Percentiles rank a stretch among this genome's conserved stretches.
phyloP scores from a whole-genome alignment of 768 basidiomycete genomes.

The Hericium coralloides region DNA sequence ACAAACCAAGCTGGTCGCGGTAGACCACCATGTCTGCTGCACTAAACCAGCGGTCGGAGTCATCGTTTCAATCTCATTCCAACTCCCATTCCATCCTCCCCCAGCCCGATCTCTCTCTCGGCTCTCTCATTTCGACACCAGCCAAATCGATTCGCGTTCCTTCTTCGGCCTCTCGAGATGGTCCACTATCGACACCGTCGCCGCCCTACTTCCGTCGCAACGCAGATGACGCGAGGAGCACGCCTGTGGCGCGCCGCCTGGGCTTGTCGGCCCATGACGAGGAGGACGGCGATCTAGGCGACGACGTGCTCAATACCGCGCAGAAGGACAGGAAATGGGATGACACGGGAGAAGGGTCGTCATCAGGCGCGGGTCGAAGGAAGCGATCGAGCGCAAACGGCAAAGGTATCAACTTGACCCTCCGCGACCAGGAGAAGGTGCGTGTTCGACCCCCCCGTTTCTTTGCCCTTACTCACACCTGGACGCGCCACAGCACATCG shows the following conservation, averaged over 20 bases:
- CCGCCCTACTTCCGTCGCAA: constrained; percentile 12
- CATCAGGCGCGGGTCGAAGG: constrained; percentile 36
- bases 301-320: constrained; percentile 9
- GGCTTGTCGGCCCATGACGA: constrained; percentile 7
- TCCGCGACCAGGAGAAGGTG: constrained; percentile 96
- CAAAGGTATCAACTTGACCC: constrained; percentile 49
- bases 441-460: constrained; percentile 9
- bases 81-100: not conserved
- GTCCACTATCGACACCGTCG: constrained; percentile 14
- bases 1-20: not conserved
- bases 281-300: constrained; percentile 7
- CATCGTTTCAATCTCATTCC: constrained; percentile 7
- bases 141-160: constrained; percentile 14
- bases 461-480: not conserved
- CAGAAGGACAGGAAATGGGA: constrained; percentile 30
- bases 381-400: constrained; percentile 28
- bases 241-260: constrained; percentile 7
- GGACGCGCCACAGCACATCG: constrained; percentile 60
- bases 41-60: constrained; percentile 2
- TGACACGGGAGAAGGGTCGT: constrained; percentile 43
- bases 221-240: constrained; percentile 7
- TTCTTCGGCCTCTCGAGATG: constrained; percentile 13
- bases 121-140: constrained; percentile 15
- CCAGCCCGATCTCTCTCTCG: constrained; percentile 16
- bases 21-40: constrained; percentile 10